Percentiles rank a stretch among this genome's conserved stretches.
These are phyloP conservation scores for Rheum nobile DNA, from an alignment of 148 eudicot species.

Conservation along the genomic window DNA sequence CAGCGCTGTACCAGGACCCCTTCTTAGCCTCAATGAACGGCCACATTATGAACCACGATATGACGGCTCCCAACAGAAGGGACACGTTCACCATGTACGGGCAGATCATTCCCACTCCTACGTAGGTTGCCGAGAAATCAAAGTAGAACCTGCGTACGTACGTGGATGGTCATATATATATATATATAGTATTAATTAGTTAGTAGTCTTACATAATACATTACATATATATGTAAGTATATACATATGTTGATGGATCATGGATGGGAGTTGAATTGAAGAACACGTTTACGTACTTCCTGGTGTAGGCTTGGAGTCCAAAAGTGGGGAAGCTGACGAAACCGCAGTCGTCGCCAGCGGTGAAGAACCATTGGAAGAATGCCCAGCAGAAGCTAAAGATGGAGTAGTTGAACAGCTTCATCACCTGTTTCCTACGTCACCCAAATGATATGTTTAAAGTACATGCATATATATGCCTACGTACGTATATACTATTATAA, in stretches of 20 bases:
- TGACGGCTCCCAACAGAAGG: slow-evolving; percentile 64
- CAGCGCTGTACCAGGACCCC: slow-evolving; percentile 58
- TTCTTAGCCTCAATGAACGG: slow-evolving; percentile 49
- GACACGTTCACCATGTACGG: slow-evolving; percentile 72
- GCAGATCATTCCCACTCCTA: slow-evolving; percentile 96
- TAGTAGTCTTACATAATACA: too few relatives aligned
- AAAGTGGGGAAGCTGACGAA: background rate
- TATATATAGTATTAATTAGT: background rate
- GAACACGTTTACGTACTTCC: background rate
- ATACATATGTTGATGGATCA: too few relatives aligned
- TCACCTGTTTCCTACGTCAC: background rate
- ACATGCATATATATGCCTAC: too few relatives aligned
- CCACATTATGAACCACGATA: slow-evolving; percentile 96
- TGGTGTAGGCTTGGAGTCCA: background rate
- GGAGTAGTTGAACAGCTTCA: background rate
- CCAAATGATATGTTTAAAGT: background rate
- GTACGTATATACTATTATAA: background rate
- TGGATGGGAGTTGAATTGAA: background rate
- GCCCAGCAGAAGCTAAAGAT: slow-evolving; percentile 5
- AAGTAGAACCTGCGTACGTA: slow-evolving; percentile 87
- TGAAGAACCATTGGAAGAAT: slow-evolving; percentile 7
- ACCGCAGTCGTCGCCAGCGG: background rate
- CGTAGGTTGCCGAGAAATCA: slow-evolving; percentile 84
- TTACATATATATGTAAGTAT: too few relatives aligned
- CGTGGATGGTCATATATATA: too few relatives aligned